Conservation (phyloP, 306 rosid species). For the Prunus armeniaca region DNA sequence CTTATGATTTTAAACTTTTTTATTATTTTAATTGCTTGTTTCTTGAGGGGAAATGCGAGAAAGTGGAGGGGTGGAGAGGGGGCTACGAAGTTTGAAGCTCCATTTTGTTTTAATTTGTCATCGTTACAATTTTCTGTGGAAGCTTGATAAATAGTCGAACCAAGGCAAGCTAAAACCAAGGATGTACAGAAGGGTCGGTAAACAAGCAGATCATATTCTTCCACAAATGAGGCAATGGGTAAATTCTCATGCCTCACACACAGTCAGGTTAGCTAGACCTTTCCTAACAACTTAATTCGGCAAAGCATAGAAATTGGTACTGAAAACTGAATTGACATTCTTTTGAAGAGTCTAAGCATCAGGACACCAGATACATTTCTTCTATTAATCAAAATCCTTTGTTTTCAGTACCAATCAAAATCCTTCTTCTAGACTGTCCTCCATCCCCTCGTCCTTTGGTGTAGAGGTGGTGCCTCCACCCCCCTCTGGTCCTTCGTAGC, state of each 20-base stretch:
- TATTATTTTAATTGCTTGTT: too few relatives aligned
- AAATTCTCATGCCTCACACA: not conserved
- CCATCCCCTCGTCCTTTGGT: conserved; percentile 32
- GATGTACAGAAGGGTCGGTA: too few relatives aligned
- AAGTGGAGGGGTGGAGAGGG: too few relatives aligned
- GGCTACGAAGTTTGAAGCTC: too few relatives aligned
- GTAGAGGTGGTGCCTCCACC: conserved; percentile 36
- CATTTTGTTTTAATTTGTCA: too few relatives aligned
- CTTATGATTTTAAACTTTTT: too few relatives aligned
- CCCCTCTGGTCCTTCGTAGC: conserved; percentile 53
- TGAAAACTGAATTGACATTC: not conserved
- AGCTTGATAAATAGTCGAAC: too few relatives aligned
- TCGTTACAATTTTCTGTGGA: too few relatives aligned
- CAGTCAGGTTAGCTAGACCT: not conserved
- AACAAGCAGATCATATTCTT: too few relatives aligned
- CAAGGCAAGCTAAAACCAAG: too few relatives aligned
- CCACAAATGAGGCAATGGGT: not conserved
- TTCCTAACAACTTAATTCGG: not conserved
- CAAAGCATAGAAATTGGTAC: not conserved
- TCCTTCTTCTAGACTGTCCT: conserved; percentile 75
- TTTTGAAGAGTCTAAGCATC: not conserved
- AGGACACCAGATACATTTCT: not conserved
- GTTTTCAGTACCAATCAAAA: not conserved
- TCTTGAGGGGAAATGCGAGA: too few relatives aligned
- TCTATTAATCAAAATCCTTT: not conserved